phyloP scores from a whole-genome alignment of 2,329 filamentous ascomycete genomes.

The Pseudophaeomoniella oleicola region DNA sequence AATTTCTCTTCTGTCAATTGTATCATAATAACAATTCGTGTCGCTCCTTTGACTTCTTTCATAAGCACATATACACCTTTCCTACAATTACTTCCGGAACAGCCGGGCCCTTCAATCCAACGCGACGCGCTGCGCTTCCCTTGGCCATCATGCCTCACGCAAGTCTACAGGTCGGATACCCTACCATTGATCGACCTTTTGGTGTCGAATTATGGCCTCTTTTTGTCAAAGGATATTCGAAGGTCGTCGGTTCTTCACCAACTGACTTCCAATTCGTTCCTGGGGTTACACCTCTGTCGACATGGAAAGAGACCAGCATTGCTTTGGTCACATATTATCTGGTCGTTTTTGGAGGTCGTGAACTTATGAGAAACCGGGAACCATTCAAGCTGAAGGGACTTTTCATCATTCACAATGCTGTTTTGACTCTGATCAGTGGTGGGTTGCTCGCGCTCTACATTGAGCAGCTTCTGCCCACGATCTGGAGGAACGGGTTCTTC shows the following conservation, averaged over 20 bases:
- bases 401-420: conserved; percentile 95
- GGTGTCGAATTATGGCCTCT: conserved; percentile 85
- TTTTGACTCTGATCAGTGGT: conserved; percentile 74
- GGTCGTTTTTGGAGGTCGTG: conserved; percentile 82
- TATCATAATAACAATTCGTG: too few relatives aligned
- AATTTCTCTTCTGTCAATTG: too few relatives aligned
- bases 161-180: conserved; percentile 30
- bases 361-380: conserved; percentile 76
- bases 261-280: conserved; percentile 74
- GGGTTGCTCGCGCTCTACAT: conserved; percentile 70
- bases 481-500: conserved; percentile 72
- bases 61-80: conserved; percentile 8
- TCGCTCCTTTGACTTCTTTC: conserved; percentile 8
- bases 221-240: conserved; percentile 75
- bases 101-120: conserved; percentile 1
- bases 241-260: conserved; percentile 64
- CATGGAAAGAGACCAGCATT: conserved; percentile 64
- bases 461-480: conserved; percentile 76
- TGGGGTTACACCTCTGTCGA: conserved; percentile 78
- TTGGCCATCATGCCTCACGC: conserved; percentile 2
- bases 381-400: conserved; percentile 75
- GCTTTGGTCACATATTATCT: conserved; percentile 82
- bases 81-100: too few relatives aligned
- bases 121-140: conserved; percentile 1
- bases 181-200: conserved; percentile 82